Evolutionary conservation across 78 protist species (phyloP).

Genomic region (Chrysochromulina tobinii): DNA sequence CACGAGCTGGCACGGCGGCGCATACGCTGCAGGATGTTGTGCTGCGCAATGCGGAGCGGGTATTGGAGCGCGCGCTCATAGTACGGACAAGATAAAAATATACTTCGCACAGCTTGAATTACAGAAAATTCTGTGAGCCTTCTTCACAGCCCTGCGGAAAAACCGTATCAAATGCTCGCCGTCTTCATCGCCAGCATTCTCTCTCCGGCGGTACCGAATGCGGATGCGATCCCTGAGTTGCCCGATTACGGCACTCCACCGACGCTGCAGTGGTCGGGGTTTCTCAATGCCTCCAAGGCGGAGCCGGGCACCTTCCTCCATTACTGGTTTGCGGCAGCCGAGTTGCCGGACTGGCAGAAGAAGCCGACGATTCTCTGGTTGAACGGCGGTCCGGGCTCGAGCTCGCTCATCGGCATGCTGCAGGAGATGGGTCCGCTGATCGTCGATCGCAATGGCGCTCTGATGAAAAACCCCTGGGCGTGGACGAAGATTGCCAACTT

Average conservation of each 20-base stretch:
- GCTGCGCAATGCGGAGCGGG: too few species aligned
- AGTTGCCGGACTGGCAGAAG: neutral
- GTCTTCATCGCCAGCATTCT: too few species aligned
- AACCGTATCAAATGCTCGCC: too few species aligned
- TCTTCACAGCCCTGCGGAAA: too few species aligned
- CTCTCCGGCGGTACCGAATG: too few species aligned
- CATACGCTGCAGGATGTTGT: too few species aligned
- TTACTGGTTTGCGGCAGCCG: neutral
- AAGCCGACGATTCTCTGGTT: neutral
- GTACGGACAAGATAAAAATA: too few species aligned
- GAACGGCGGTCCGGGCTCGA: slow-evolving; percentile 31
- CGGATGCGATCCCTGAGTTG: neutral
- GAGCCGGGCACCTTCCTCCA: slow-evolving; percentile 5
- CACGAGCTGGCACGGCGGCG: too few species aligned
- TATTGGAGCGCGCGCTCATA: too few species aligned
- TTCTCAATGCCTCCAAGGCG: neutral
- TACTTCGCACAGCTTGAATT: too few species aligned
- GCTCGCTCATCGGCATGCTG: neutral
- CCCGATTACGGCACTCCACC: slow-evolving; percentile 4
- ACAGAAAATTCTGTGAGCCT: too few species aligned
- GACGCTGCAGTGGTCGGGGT: neutral
- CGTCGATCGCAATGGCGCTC: neutral
- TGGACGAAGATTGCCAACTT: slow-evolving; percentile 45
- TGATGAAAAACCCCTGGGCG: slow-evolving; percentile 45
- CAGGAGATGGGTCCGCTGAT: slow-evolving; percentile 22